Base-by-base conservation (phyloP, 371 early-diverging fungal species). In the Gilbertella persicaria region DNA sequence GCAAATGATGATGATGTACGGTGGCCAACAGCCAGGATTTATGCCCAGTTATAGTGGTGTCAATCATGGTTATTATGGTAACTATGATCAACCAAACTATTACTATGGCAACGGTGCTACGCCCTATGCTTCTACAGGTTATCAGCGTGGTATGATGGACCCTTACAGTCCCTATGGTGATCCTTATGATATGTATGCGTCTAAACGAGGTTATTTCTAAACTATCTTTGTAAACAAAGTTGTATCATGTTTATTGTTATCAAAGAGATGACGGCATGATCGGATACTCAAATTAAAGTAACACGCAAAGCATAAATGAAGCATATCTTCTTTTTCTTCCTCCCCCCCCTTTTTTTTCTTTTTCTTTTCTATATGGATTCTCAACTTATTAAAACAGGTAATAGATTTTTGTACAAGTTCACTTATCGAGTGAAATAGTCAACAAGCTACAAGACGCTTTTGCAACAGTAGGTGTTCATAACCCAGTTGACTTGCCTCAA, bases 401-500 rank as follows among this genome's bases (percentile, higher is more conserved):
- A 50, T 44, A 33, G n/a, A n/a, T n/a, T n/a, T n/a, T n/a, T n/a
- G n/a, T n/a, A n/a, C n/a, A n/a, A n/a, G n/a, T n/a, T n/a, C n/a
- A n/a, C n/a, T n/a, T 14, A 23, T 36, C 23, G n/a, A 9, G n/a
- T 12, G 20, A 21, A 44, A 37, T 46, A 73, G 84, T 94, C 55
- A 96, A 96, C 69, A 91, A 86, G 45, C 88, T 99, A 55, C 99
- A 99, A 71, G 97, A 97, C 71, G 95, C 97, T 33, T 99, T 99
- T 76, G 78, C 95, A 14, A 90, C 95, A 8, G 96, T 95, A n/a
- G 95, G 96, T 50, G 96, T 96, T 30, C 83, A 88, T 52, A 97
- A 97, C 69, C 97, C 98, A 4, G 93, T 99, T 5, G 99, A 99
- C 78, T 77, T 99, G 44, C 99, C 99, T 9, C 99, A 98, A 77